Base-by-base conservation (phyloP, 2,329 filamentous ascomycete species). In the Cladosporium sp. region DNA sequence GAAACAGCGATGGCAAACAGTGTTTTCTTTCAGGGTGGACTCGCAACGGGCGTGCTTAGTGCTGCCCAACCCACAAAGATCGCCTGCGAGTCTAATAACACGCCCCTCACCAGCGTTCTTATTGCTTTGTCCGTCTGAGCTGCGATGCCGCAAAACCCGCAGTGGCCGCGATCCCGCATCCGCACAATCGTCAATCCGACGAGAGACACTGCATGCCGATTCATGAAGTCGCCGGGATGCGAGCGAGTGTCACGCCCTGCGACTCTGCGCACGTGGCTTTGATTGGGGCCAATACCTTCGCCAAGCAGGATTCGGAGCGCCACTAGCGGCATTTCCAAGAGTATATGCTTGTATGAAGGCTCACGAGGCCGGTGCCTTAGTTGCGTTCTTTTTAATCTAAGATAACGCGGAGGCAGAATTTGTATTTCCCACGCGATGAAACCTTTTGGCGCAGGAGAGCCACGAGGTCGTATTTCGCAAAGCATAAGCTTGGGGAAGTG, bases 1-100 rank as follows among this genome's bases (percentile, higher is more conserved):
- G 45, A 48, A 48, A 48, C 37, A 37, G 41, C 45, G 45, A 41
- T 48, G 45, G 45, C 27, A 24, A 41, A 30, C 45, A 48, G 40
- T 37, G 37, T 48, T 41, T 34, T 48, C 45, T n/a, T n/a, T n/a
- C 13, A 17, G 13, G 37, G 37, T 34, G 39, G 39, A 27, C 9
- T 5, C 9, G 22, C 22, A 27, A 27, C 22, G n/a, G n/a, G n/a
- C n/a, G 13, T 43, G 24, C 17, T 7, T 29, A 12, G 30, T 43
- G 41, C 27, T 32, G 41, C 41, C 41, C 41, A 43, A 43, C 32
- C 20, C 27, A 27, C 41, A 17, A 29, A 43, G 18, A 19, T 19
- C 15, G 36, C 11, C 12, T 9, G 17, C 12, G 11, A 17, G 36
- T 9, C 36, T 38, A 15, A 38, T 19, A 9, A 7, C 11, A 9